Conservation (phyloP, 768 basidiomycete genomes). For the Trametes maxima region DNA sequence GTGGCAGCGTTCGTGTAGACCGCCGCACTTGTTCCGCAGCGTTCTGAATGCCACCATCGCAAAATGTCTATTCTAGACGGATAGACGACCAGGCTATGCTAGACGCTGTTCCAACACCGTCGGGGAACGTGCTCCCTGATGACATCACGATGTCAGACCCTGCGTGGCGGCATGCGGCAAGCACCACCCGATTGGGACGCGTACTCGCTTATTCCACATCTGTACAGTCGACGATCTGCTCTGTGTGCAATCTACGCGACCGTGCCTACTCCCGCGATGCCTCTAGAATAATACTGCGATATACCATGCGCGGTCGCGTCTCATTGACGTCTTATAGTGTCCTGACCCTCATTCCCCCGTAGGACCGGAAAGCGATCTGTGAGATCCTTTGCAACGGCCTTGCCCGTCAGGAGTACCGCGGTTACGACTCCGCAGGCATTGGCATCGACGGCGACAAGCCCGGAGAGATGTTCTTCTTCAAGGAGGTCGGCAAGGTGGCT, state of each 20-base stretch:
- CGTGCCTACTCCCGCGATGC: background rate
- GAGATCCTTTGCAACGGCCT: constrained; percentile 91
- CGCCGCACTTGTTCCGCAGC: no score
- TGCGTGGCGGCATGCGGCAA: background rate
- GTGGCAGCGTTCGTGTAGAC: no score
- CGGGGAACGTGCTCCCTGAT: background rate
- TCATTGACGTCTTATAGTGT: no score
- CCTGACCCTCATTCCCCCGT: constrained; percentile 5
- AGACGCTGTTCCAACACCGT: background rate
- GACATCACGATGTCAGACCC: constrained; percentile 9
- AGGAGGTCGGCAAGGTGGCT: constrained; percentile 97
- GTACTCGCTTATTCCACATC: background rate
- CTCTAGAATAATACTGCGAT: no score
- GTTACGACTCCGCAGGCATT: constrained; percentile 94
- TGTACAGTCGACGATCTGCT: background rate
- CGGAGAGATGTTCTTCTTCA: constrained; percentile 81
- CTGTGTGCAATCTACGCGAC: background rate
- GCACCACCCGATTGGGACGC: background rate
- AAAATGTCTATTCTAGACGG: background rate
- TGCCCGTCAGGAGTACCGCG: constrained; percentile 95
- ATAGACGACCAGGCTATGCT: background rate
- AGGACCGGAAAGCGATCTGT: constrained; percentile 90
- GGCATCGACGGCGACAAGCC: constrained; percentile 90
- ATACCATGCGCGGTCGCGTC: no score
- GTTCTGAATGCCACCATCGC: background rate